Base-by-base conservation (phyloP, 202 grass and related monocot genomes). In the Dendrocalamus latiflorus region DNA sequence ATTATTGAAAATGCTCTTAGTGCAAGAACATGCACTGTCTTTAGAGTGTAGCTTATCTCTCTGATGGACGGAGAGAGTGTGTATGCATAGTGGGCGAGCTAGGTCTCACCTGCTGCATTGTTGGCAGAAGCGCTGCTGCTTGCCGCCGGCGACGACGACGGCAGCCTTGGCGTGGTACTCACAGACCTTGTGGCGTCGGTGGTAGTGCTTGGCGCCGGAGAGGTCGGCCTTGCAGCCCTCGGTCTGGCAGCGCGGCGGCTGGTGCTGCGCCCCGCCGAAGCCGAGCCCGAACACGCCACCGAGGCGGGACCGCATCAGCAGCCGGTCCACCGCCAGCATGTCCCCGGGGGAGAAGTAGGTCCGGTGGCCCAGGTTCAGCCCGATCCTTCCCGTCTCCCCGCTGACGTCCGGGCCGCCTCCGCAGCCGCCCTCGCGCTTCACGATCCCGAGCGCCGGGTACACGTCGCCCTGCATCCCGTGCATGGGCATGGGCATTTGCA, bases 51-150 rank as follows among this genome's bases (percentile, higher is more conserved):
- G 50, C 50, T 53, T 53, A 6, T 20, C 17, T 53, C 16, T 7
- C 50, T 20, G 17, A 53, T 53, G 50, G 1, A 49, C 3, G 11
- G 54, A 5, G 0, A 8, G 39, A 1, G 41, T 18, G 9, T 49
- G 7, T 2, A n/a, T 13, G 30, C 1, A 11, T 0, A 2, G 8
- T 56, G 20, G 50, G 11, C 4, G 18, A 70, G 20, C 16, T 39
- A 5, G 7, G n/a, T 68, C 17, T 47, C 69, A 94, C 95, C 95
- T 93, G 89, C 93, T 95, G 83, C 95, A 98, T 66, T 98, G 95
- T 76, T 98, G 95, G 89, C 95, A 98, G 86, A 98, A 95, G 36
- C 95, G 87, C 85, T 98, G 88, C 79, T 95, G 95, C 87, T 91
- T 79, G 10, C 93, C 93, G 25, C 14, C 81, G 51, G 88, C 84